Base-by-base conservation (phyloP, 768 basidiomycete species). In the Amanita brunnescens region DNA sequence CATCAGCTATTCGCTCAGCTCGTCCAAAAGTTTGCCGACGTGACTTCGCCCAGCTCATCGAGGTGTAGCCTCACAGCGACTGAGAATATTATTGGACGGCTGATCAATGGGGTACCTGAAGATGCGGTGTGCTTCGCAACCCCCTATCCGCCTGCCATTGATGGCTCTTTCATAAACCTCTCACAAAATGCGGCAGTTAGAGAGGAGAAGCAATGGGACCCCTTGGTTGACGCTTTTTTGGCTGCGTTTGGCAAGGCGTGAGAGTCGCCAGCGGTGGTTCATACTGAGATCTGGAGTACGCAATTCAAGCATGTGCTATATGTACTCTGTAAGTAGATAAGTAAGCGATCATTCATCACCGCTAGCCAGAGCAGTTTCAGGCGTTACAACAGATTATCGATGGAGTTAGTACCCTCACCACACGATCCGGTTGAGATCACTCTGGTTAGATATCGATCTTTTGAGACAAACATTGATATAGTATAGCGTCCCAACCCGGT, bases 21-120 rank as follows among this genome's bases (percentile, higher is more conserved):
- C 18, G 61, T 67, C 45, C 32, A 44, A 1, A 54, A 64, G 23
- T 75, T 76, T 47, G 71, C 68, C 67, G 68, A 61, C 24, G 52
- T 70, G 14, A 70, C 73, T 4, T 20, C 34, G 14, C 46, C 46
- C 5, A 18, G 21, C 20, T 37, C 46, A 34, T 75, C 76, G 3
- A 63, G 68, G 0, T 78, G 76, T 52, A 18, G 43, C 2, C 65
- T 77, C 14, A 71, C 68, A 5, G 75, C 74, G 0, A 73, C 72
- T 6, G 68, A 62, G 34, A 77, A 76, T 40, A 64, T 78, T 18
- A 67, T 74, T 4, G 76, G 74, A 26, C 62, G 75, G 20, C 59
- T 72, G 24, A 54, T 75, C 29, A 78, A 78, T 51, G 65, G 67
- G 21, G 56, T 73, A 5, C 40, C 54, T 10, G 58, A 59, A 13